Evolutionary conservation across 2,329 filamentous ascomycete species (phyloP).

Genomic region (Epicoccum nigrum): DNA sequence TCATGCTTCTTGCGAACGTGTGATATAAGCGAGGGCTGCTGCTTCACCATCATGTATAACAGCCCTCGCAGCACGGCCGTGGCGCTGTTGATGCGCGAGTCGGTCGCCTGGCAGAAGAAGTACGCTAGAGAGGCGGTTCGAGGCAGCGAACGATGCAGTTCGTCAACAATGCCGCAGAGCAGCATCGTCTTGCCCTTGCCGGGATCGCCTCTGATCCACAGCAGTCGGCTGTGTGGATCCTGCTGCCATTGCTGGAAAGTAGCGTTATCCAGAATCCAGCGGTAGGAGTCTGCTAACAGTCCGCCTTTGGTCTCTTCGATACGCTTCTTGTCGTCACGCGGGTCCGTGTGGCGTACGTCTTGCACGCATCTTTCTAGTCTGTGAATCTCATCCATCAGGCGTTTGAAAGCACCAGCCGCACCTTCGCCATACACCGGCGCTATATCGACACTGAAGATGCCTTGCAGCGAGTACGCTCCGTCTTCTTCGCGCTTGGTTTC

Average conservation of each 20-base stretch:
- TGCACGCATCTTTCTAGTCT: too few relatives aligned
- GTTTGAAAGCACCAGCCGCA: too few relatives aligned
- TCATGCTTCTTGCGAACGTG: slow-evolving; percentile 17
- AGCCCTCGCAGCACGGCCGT: slow-evolving; percentile 53
- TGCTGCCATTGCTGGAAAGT: slow-evolving; percentile 32
- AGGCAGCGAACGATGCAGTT: slow-evolving; percentile 29
- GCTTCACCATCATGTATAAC: slow-evolving; percentile 48
- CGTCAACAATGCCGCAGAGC: slow-evolving; percentile 34
- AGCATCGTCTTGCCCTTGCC: slow-evolving; percentile 50
- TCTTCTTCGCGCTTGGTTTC: too few relatives aligned
- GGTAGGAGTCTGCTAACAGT: slow-evolving; percentile 11
- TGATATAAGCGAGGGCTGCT: slow-evolving; percentile 20
- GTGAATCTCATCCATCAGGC: too few relatives aligned
- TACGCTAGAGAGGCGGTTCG: slow-evolving; percentile 9
- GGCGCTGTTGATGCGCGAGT: slow-evolving; percentile 46
- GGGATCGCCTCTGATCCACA: slow-evolving; percentile 45
- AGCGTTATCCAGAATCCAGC: slow-evolving; percentile 31
- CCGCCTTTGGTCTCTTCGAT: slow-evolving; percentile 15
- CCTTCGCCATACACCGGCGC: too few relatives aligned
- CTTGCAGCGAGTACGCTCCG: too few relatives aligned
- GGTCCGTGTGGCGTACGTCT: too few relatives aligned
- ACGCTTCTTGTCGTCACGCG: slow-evolving; percentile 12
- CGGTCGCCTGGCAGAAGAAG: slow-evolving; percentile 50
- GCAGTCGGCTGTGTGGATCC: slow-evolving; percentile 29
- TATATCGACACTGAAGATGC: too few relatives aligned